phyloP scores from a whole-genome alignment of 495 filamentous ascomycete genomes.

The Daldinia loculata region DNA sequence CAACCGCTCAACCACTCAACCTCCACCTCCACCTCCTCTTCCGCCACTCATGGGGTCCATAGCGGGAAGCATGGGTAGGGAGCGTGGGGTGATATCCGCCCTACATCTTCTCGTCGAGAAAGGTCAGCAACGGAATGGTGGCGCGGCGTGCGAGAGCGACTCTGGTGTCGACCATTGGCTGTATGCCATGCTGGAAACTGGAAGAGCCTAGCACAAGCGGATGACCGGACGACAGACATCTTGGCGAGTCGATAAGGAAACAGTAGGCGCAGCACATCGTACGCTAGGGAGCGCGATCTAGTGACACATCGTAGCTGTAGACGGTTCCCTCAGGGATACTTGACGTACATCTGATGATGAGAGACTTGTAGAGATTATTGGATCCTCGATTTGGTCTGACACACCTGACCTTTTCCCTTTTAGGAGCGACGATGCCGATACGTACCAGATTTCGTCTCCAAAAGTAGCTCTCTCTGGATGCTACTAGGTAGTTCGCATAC shows the following conservation, averaged over 20 bases:
- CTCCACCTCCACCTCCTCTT: conserved; percentile 19
- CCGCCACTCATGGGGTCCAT: conserved; percentile 27
- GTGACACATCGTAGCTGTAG: conserved; percentile 42
- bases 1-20: too few species aligned
- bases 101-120: conserved; percentile 38
- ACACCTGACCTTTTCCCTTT: conserved; percentile 43
- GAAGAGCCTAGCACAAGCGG: conserved; percentile 40
- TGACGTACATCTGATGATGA: conserved; percentile 43
- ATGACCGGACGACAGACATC: conserved; percentile 37
- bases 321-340: conserved; percentile 44
- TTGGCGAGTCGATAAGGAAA: conserved; percentile 45
- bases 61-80: conserved; percentile 36
- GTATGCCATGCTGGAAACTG: conserved; percentile 29
- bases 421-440: conserved; percentile 38
- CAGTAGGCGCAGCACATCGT: conserved; percentile 39
- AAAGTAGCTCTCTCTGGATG: conserved; percentile 20
- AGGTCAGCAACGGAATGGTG: conserved; percentile 42
- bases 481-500: conserved; percentile 14
- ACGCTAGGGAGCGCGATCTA: conserved; percentile 43
- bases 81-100: conserved; percentile 43
- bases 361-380: conserved; percentile 36
- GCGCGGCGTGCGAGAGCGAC: conserved; percentile 36
- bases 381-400: conserved; percentile 42
- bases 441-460: conserved; percentile 27
- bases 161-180: conserved; percentile 40